phyloP scores from a whole-genome alignment of 257 asterid species.

The Salvia splendens region DNA sequence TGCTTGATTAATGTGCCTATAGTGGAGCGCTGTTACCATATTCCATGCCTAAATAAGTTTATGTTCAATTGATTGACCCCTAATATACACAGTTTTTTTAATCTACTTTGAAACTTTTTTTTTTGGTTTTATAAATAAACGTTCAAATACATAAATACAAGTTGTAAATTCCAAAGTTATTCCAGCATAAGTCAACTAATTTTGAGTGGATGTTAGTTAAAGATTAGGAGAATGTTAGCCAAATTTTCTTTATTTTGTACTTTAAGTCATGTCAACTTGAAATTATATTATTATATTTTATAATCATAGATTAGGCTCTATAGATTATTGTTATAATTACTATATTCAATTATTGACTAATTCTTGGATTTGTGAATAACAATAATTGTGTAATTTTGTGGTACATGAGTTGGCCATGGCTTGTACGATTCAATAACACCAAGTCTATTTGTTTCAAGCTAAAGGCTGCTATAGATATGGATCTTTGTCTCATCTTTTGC shows the following conservation, averaged over 20 bases:
- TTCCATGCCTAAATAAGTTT: background rate
- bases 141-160: too few relatives aligned
- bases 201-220: background rate
- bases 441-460: conserved; percentile 50
- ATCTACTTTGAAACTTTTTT: too few relatives aligned
- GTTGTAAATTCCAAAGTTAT: too few relatives aligned
- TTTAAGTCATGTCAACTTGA: background rate
- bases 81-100: too few relatives aligned
- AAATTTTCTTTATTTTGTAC: background rate
- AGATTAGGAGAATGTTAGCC: background rate
- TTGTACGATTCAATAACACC: conserved; percentile 41
- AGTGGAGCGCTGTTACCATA: background rate
- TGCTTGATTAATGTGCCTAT: too few relatives aligned
- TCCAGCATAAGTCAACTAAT: background rate
- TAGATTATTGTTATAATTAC: background rate
- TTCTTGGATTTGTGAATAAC: background rate
- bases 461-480: conserved; percentile 37
- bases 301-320: background rate
- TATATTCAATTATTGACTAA: background rate
- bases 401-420: conserved; percentile 41
- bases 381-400: background rate
- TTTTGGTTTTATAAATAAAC: too few relatives aligned
- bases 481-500: conserved; percentile 22
- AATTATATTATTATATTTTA: background rate
- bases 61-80: too few relatives aligned